phyloP scores from a whole-genome alignment of 805 yeast species.

The Myxozyma neotropica region DNA sequence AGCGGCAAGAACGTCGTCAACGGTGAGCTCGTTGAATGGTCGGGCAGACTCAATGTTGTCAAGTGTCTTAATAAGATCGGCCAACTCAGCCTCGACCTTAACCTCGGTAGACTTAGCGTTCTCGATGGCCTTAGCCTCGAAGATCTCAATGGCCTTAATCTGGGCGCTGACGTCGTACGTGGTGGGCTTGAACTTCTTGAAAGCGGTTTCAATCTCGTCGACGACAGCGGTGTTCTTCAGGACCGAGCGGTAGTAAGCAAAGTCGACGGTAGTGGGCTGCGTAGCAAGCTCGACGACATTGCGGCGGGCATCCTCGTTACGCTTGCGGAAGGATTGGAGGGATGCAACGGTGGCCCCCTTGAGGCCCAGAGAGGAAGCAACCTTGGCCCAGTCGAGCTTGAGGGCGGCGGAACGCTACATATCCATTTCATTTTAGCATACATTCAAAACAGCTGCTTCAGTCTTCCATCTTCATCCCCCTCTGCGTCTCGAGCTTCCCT shows the following conservation, averaged over 20 bases:
- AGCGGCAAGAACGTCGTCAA: constrained; percentile 91
- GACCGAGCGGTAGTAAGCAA: constrained; percentile 71
- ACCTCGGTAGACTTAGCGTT: constrained; percentile 93
- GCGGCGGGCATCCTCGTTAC: constrained; percentile 97
- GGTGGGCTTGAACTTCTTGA: constrained; percentile 75
- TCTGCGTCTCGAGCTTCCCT: too few relatives aligned
- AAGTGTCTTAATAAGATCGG: constrained; percentile 82
- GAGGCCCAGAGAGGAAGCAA: constrained; percentile 83
- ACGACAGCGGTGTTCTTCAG: constrained; percentile 82
- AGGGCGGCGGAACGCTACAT: constrained; percentile 50
- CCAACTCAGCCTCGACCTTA: constrained; percentile 82
- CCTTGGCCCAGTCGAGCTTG: constrained; percentile 94
- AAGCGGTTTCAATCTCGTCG: constrained; percentile 76
- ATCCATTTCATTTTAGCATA: neutral
- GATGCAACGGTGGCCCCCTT: constrained; percentile 90
- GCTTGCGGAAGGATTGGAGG: constrained; percentile 91
- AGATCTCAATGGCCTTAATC: constrained; percentile 86
- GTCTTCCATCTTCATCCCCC: neutral
- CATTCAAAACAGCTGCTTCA: too few relatives aligned
- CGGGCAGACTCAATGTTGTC: constrained; percentile 94
- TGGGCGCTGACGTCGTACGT: constrained; percentile 86
- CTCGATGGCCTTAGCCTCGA: constrained; percentile 92
- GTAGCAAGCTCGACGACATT: constrained; percentile 66
- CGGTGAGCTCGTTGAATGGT: constrained; percentile 96
- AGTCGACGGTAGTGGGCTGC: constrained; percentile 80